These are phyloP conservation scores for Fonsecaea multimorphosa DNA, from an alignment of 2,329 filamentous ascomycete genomes.

Conservation along the genomic window DNA sequence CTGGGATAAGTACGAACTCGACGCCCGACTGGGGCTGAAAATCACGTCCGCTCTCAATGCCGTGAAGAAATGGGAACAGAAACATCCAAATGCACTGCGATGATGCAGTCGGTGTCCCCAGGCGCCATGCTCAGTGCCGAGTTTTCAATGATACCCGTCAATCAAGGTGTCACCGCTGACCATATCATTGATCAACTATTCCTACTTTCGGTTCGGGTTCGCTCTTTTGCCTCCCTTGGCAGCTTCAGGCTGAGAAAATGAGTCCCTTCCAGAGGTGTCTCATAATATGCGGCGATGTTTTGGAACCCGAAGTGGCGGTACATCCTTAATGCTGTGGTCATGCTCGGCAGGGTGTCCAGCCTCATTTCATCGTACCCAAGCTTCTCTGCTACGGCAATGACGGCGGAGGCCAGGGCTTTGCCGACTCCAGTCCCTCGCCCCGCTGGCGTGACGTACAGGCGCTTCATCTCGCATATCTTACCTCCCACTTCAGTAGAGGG, in stretches of 20 bases:
- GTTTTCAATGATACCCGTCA: background rate
- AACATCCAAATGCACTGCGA: conserved; percentile 21
- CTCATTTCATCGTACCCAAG: conserved; percentile 60
- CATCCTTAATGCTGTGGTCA: conserved; percentile 58
- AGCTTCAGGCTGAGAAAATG: conserved; percentile 56
- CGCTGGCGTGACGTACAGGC: conserved; percentile 59
- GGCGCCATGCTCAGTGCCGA: background rate
- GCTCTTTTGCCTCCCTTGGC: conserved; percentile 3
- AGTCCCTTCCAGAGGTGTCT: conserved; percentile 60
- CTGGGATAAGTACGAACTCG: conserved; percentile 68
- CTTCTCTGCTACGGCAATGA: conserved; percentile 53
- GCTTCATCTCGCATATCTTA: conserved; percentile 61
- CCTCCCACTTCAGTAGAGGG: conserved; percentile 6
- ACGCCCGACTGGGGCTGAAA: conserved; percentile 61
- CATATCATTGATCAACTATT: background rate
- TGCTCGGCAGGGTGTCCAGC: conserved; percentile 62
- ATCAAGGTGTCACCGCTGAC: background rate
- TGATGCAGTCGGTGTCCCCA: background rate
- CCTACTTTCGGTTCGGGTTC: background rate
- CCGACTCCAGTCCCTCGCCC: conserved; percentile 59
- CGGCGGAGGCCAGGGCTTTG: conserved; percentile 52
- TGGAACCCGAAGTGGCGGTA: conserved; percentile 61
- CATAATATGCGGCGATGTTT: conserved; percentile 61
- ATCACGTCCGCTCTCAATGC: conserved; percentile 55
- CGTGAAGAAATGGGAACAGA: conserved; percentile 51